These are phyloP conservation scores for Penicillium pancosmium DNA, from an alignment of 495 filamentous ascomycete genomes.

Conservation along the genomic window DNA sequence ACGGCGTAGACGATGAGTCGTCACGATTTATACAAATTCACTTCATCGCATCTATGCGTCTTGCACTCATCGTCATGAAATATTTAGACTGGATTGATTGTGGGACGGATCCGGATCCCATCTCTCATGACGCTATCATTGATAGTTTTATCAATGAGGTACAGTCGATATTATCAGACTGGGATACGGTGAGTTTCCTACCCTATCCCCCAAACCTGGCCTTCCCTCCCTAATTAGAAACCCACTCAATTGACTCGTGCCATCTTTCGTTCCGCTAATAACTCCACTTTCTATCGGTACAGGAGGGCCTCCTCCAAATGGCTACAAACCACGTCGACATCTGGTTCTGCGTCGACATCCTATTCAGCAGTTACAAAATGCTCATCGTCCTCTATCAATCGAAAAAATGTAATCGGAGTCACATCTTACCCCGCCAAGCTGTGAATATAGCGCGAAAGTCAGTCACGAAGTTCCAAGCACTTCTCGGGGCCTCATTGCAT, in stretches of 20 bases:
- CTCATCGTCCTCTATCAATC: slow-evolving; percentile 25
- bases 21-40: slow-evolving; percentile 26
- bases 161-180: slow-evolving; percentile 18
- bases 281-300: not conserved
- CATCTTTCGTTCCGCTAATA: too few species aligned
- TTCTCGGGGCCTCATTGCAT: not conserved
- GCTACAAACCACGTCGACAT: slow-evolving; percentile 20
- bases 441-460: not conserved
- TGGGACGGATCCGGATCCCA: not conserved
- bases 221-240: too few species aligned
- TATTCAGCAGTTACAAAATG: slow-evolving; percentile 25
- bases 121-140: slow-evolving; percentile 11
- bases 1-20: slow-evolving; percentile 16
- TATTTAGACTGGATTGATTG: slow-evolving; percentile 19
- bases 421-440: not conserved
- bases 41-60: slow-evolving; percentile 30
- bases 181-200: slow-evolving; percentile 16
- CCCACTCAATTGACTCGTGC: too few species aligned
- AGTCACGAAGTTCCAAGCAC: not conserved
- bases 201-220: not conserved
- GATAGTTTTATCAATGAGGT: slow-evolving; percentile 20
- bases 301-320: slow-evolving; percentile 22
- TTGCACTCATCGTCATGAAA: slow-evolving; percentile 18
- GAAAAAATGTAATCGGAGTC: slow-evolving; percentile 14
- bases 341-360: slow-evolving; percentile 25